phyloP scores from a whole-genome alignment of 2,329 filamentous ascomycete genomes.

The Colletotrichum destructivum region DNA sequence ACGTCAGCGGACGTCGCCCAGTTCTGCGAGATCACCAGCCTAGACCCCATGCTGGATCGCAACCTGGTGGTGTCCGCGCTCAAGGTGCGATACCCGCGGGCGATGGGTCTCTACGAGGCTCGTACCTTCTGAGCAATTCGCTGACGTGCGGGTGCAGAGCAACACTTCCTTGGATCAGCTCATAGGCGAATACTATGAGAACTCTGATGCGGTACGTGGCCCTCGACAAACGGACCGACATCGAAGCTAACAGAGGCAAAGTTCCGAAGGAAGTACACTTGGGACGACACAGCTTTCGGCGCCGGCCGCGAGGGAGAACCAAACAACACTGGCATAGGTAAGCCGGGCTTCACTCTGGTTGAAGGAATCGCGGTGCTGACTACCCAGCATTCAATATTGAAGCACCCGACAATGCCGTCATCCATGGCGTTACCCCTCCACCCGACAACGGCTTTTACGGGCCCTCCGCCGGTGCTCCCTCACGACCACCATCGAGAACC shows the following conservation, averaged over 20 bases:
- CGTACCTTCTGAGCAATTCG: not conserved
- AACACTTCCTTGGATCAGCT: conserved; percentile 64
- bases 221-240: not conserved
- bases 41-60: conserved; percentile 55
- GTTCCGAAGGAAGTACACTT: conserved; percentile 66
- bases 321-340: conserved; percentile 62
- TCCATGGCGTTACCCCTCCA: conserved; percentile 61
- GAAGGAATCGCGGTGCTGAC: conserved; percentile 4
- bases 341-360: conserved; percentile 41
- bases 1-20: conserved; percentile 55
- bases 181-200: conserved; percentile 67
- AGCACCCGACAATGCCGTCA: conserved; percentile 59
- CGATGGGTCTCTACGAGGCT: not conserved
- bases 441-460: conserved; percentile 53
- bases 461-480: conserved; percentile 62
- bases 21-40: conserved; percentile 60
- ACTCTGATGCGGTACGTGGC: conserved; percentile 49
- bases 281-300: conserved; percentile 69
- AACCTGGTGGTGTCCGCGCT: conserved; percentile 58
- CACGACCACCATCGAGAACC: conserved; percentile 74
- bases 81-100: conserved; percentile 51
- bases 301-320: conserved; percentile 67
- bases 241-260: conserved; percentile 45
- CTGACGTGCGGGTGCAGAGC: conserved; percentile 52
- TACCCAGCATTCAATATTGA: conserved; percentile 71